Percentiles rank a stretch among this genome's conserved stretches.
Evolutionary conservation across 495 filamentous ascomycete species (phyloP).

Genomic region (Tuber microsphaerosporum): DNA sequence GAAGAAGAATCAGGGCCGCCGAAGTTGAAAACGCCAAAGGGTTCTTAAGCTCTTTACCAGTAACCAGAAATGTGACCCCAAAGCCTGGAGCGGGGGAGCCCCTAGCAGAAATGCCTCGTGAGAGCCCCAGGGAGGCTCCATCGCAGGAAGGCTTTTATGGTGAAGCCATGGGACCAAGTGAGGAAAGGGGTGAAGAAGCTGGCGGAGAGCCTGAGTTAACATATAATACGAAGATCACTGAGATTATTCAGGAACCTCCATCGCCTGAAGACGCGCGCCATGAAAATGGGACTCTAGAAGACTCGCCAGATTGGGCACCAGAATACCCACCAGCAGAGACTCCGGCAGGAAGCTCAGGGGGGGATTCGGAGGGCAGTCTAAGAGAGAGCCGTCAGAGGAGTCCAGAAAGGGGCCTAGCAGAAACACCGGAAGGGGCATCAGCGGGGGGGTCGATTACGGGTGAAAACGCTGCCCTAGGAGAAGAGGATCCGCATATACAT

Average conservation of each 20-base stretch:
- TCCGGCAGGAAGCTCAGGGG: neutral
- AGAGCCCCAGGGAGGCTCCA: neutral
- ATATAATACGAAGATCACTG: constrained; percentile 11
- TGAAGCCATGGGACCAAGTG: neutral
- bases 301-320: neutral
- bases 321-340: neutral
- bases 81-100: constrained; percentile 22
- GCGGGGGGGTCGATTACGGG: constrained; percentile 14
- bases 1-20: constrained; percentile 59
- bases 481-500: constrained; percentile 32
- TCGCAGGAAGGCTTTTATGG: neutral
- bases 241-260: constrained; percentile 15
- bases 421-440: constrained; percentile 22
- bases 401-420: neutral
- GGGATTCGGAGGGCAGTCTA: neutral
- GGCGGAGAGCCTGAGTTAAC: neutral
- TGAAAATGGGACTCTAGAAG: neutral
- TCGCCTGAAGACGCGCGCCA: constrained; percentile 5
- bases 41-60: constrained; percentile 48
- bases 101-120: neutral
- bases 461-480: constrained; percentile 17
- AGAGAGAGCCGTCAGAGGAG: neutral
- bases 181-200: neutral
- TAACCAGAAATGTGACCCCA: constrained; percentile 36
- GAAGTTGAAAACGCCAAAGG: constrained; percentile 76